Evolutionary conservation across 2,329 filamentous ascomycete genomes (phyloP).

Genomic region (Trichoderma lentiforme): DNA sequence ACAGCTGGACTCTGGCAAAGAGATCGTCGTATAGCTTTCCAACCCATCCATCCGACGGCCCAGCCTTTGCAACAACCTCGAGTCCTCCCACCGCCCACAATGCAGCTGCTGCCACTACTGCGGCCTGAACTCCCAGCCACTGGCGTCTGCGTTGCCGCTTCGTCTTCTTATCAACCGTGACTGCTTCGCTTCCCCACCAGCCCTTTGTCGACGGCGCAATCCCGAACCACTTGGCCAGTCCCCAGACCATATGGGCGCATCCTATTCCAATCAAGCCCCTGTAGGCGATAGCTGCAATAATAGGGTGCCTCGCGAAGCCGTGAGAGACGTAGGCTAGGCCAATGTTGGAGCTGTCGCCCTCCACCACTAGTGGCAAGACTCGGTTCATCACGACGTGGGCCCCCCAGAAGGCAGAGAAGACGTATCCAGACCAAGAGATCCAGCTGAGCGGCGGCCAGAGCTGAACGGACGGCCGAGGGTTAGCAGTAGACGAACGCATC

Average conservation of each 20-base stretch:
- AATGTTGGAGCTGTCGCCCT: slow-evolving; percentile 83
- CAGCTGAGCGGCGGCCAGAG: slow-evolving; percentile 69
- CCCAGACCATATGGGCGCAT: slow-evolving; percentile 78
- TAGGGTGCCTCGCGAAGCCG: slow-evolving; percentile 71
- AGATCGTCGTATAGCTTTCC: slow-evolving; percentile 76
- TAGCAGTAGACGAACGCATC: slow-evolving; percentile 28
- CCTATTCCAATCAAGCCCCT: slow-evolving; percentile 62
- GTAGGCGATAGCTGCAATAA: slow-evolving; percentile 67
- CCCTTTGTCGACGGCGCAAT: slow-evolving; percentile 56
- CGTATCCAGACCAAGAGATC: slow-evolving; percentile 70
- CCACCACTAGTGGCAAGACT: slow-evolving; percentile 67
- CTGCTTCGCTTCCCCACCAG: slow-evolving; percentile 42
- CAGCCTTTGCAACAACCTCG: slow-evolving; percentile 71
- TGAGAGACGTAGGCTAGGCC: slow-evolving; percentile 81
- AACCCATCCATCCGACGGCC: slow-evolving; percentile 71
- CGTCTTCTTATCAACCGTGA: slow-evolving; percentile 47
- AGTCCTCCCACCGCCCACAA: slow-evolving; percentile 83
- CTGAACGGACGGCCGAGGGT: slow-evolving; percentile 27
- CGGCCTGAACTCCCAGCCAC: slow-evolving; percentile 69
- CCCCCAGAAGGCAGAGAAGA: slow-evolving; percentile 60
- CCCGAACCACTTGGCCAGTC: slow-evolving; percentile 77
- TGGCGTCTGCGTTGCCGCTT: slow-evolving; percentile 57
- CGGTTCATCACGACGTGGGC: slow-evolving; percentile 76
- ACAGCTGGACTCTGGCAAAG: slow-evolving; percentile 33
- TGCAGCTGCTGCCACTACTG: slow-evolving; percentile 53